These are phyloP conservation scores for Tricholoma bakamatsutake DNA, from an alignment of 768 basidiomycete species.

Conservation along the genomic window DNA sequence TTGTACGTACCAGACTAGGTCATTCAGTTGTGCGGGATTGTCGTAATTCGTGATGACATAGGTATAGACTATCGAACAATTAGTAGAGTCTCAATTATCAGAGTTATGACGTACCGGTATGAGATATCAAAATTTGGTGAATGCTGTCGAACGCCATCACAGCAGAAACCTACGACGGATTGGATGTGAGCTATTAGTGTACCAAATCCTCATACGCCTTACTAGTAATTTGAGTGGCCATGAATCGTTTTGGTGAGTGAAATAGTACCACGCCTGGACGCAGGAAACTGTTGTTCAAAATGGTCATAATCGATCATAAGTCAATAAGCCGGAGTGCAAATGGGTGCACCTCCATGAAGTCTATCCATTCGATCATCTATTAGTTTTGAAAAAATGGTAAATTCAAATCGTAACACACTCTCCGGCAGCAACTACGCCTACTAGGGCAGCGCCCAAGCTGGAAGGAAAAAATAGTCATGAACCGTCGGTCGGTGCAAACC, in stretches of 20 bases:
- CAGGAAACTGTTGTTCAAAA: slow-evolving; percentile 35
- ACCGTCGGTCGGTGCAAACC: neutral
- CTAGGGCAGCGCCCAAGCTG: slow-evolving; percentile 44
- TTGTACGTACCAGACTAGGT: slow-evolving; percentile 36
- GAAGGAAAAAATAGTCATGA: neutral
- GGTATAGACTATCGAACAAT: slow-evolving; percentile 33
- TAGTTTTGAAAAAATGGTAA: neutral
- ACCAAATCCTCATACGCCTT: slow-evolving; percentile 8
- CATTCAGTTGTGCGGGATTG: slow-evolving; percentile 18
- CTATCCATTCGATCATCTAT: slow-evolving; percentile 21
- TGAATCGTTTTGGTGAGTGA: slow-evolving; percentile 40
- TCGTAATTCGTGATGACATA: slow-evolving; percentile 41
- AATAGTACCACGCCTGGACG: slow-evolving; percentile 54
- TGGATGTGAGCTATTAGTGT: neutral
- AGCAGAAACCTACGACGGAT: slow-evolving; percentile 34
- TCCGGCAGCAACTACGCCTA: slow-evolving; percentile 44
- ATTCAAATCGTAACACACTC: slow-evolving; percentile 29
- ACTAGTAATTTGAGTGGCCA: slow-evolving; percentile 46
- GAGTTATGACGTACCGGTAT: slow-evolving; percentile 31
- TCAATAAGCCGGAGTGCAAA: neutral
- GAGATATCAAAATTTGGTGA: slow-evolving; percentile 49
- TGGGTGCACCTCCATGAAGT: slow-evolving; percentile 41
- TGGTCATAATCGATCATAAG: neutral
- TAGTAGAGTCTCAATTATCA: neutral
- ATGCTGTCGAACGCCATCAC: slow-evolving; percentile 46